These are phyloP conservation scores for Neurospora intermedia DNA, from an alignment of 495 filamentous ascomycete genomes.

Conservation along the genomic window DNA sequence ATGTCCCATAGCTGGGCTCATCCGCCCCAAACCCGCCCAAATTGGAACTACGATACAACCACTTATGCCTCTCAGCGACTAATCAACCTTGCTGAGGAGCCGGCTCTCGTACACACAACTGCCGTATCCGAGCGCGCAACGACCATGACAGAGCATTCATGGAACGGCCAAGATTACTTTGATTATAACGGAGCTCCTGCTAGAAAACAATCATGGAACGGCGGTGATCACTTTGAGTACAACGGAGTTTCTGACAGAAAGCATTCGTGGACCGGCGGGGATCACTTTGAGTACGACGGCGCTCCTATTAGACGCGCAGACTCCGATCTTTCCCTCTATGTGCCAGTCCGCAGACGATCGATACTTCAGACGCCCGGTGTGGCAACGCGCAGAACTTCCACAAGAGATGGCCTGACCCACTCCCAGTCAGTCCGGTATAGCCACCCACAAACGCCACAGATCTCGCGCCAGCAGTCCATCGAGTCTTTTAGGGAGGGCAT, in stretches of 20 bases:
- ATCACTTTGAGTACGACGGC: conserved; percentile 17
- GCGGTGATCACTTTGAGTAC: conserved; percentile 7
- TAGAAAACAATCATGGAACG: conserved; percentile 19
- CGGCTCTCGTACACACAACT: conserved; percentile 19
- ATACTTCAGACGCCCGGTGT: conserved; percentile 37
- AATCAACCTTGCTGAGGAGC: conserved; percentile 28
- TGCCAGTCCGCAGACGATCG: conserved; percentile 36
- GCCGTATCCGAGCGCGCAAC: conserved; percentile 25
- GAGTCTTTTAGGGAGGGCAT: conserved; percentile 24
- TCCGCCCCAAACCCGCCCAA: conserved; percentile 21
- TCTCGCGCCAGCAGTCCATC: conserved; percentile 24
- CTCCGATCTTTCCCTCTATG: conserved; percentile 37
- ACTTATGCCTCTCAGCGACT: conserved; percentile 35
- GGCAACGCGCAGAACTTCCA: conserved; percentile 28
- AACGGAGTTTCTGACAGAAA: conserved; percentile 22
- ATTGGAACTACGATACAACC: conserved; percentile 30
- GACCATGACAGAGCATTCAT: conserved; percentile 24
- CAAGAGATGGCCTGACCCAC: conserved; percentile 4
- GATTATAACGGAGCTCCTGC: conserved; percentile 24
- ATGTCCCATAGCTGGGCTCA: conserved; percentile 12
- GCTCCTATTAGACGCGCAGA: conserved; percentile 24
- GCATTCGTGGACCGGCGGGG: conserved; percentile 19
- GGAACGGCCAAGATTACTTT: conserved; percentile 12
- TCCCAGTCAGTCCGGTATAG: conserved; percentile 24
- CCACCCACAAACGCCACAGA: conserved; percentile 25